Conservation (phyloP, 2,329 filamentous ascomycete genomes). For the Setomelanomma holmii region DNA sequence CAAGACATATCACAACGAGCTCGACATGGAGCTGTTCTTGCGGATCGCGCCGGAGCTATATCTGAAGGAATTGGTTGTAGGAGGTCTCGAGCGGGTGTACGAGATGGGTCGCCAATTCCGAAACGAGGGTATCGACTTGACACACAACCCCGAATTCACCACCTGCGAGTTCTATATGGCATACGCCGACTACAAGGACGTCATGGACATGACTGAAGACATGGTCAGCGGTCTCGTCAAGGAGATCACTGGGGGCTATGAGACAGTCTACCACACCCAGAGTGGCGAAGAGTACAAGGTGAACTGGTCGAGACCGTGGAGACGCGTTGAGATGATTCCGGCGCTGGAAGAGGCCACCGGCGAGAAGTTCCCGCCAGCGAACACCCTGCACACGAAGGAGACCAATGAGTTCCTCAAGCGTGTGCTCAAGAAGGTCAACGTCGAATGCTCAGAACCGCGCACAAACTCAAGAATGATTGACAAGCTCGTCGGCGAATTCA, state of each 20-base stretch:
- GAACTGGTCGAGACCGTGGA: constrained; percentile 97
- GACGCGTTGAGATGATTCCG: constrained; percentile 93
- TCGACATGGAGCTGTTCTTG: constrained; percentile 94
- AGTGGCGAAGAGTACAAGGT: constrained; percentile 85
- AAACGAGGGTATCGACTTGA: constrained; percentile 90
- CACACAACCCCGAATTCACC: constrained; percentile 98
- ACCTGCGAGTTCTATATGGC: constrained; percentile 95
- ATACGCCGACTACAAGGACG: constrained; percentile 74
- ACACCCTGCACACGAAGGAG: constrained; percentile 88
- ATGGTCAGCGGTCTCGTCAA: constrained; percentile 90
- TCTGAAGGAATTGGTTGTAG: constrained; percentile 95
- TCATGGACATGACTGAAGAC: constrained; percentile 91
- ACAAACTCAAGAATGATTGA: constrained; percentile 98
- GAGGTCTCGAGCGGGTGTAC: constrained; percentile 92
- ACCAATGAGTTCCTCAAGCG: constrained; percentile 80
- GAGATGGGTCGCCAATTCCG: constrained; percentile 95
- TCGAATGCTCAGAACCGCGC: constrained; percentile 87
- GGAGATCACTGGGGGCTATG: constrained; percentile 82
- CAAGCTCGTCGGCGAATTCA: constrained; percentile 89
- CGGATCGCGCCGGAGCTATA: constrained; percentile 94
- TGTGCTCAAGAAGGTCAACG: constrained; percentile 85
- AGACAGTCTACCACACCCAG: constrained; percentile 86
- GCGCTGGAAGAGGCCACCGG: constrained; percentile 87
- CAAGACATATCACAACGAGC: constrained; percentile 93
- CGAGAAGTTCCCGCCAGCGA: constrained; percentile 90